Conservation (phyloP, 2,329 filamentous ascomycete species). For the Colletotrichum kahawae region DNA sequence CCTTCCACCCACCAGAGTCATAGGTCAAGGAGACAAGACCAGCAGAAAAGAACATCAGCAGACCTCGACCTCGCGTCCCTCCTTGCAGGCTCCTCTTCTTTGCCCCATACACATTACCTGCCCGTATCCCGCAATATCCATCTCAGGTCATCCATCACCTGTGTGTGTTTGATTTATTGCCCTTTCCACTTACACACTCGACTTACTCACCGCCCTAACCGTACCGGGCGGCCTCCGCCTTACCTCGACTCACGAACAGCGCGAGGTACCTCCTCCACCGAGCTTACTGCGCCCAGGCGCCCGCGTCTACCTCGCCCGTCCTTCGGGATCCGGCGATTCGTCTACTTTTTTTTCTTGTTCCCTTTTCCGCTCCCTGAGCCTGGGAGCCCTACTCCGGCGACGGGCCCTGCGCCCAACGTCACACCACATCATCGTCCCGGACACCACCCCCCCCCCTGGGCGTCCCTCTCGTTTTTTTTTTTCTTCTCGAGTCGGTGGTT, state of each 20-base stretch:
- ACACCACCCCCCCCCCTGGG: not conserved
- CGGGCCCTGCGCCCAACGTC: constrained; percentile 11
- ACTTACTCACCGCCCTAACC: not conserved
- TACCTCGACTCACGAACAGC: not conserved
- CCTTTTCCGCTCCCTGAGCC: not conserved
- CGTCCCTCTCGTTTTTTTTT: not conserved
- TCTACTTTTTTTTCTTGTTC: constrained; percentile 1
- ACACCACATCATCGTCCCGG: not conserved
- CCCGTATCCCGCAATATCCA: not conserved
- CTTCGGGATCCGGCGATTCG: constrained; percentile 18
- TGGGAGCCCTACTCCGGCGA: not conserved
- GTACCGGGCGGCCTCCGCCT: not conserved
- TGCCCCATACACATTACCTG: not conserved
- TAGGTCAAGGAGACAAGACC: not conserved
- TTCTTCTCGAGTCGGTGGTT: not conserved
- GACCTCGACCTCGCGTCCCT: not conserved
- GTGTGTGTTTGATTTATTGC: not conserved
- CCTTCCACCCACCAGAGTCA: not conserved
- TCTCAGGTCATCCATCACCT: not conserved
- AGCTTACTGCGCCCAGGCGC: not conserved
- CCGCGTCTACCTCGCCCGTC: constrained; percentile 10
- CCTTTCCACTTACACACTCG: not conserved
- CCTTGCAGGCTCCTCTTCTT: not conserved
- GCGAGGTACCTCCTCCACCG: not conserved
- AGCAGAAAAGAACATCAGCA: not conserved